Evolutionary conservation across 169 alveolate genomes (phyloP).

Genomic region (Cryptosporidium ryanae): DNA sequence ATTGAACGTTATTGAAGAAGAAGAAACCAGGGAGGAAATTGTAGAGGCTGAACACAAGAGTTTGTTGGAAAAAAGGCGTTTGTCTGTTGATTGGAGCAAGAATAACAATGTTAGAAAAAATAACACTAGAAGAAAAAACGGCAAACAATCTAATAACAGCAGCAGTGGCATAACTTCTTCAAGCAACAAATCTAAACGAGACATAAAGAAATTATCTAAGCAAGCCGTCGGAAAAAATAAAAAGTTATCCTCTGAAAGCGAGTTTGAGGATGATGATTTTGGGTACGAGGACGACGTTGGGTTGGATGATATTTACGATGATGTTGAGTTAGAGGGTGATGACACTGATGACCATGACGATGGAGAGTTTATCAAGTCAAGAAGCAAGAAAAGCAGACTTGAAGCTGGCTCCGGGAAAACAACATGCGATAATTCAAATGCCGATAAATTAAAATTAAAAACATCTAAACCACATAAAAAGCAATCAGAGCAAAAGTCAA

Average conservation of each 20-base stretch:
- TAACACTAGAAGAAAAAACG: slow-evolving; percentile 9
- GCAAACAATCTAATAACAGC: neutral
- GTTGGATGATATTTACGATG: neutral
- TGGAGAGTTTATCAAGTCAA: neutral
- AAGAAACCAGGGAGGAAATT: slow-evolving; percentile 78
- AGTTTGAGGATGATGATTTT: neutral
- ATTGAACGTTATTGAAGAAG: slow-evolving; percentile 78
- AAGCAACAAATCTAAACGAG: neutral
- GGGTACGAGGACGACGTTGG: neutral
- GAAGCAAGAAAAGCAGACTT: too few relatives aligned
- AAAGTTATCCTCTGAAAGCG: neutral
- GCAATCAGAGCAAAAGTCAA: neutral
- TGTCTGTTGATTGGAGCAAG: slow-evolving; percentile 56
- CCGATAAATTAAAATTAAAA: neutral
- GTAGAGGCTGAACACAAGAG: slow-evolving; percentile 47
- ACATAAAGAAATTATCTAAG: neutral
- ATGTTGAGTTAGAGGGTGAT: too few relatives aligned
- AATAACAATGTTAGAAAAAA: slow-evolving; percentile 6
- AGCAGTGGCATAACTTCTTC: neutral
- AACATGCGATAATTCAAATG: neutral
- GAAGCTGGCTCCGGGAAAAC: too few relatives aligned
- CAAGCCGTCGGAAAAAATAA: neutral
- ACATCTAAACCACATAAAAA: neutral
- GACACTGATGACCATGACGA: neutral
- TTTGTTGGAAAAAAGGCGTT: slow-evolving; percentile 54